Evolutionary conservation across 306 rosid genomes (phyloP).

Genomic region (Astragalus glycyphyllos): DNA sequence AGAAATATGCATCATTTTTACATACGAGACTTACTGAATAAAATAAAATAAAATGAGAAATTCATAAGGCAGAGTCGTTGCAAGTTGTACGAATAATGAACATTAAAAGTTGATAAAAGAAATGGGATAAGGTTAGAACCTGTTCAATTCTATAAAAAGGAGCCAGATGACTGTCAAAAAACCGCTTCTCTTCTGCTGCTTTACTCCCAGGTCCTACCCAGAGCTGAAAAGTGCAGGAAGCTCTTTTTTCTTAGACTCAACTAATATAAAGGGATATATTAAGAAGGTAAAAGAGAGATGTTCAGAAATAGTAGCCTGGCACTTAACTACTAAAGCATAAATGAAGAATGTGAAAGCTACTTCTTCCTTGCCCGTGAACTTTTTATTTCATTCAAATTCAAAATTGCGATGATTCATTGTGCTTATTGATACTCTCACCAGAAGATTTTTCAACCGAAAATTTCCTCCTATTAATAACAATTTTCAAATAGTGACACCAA

Average conservation of each 20-base stretch:
- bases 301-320: constrained; percentile 22
- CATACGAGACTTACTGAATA: constrained; percentile 21
- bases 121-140: constrained; percentile 52
- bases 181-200: constrained; percentile 90
- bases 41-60: constrained; percentile 35
- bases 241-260: constrained; percentile 37
- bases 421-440: constrained; percentile 31
- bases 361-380: constrained; percentile 23
- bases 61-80: constrained; percentile 22
- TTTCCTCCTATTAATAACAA: constrained; percentile 10
- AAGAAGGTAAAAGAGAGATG: constrained; percentile 15
- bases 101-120: constrained; percentile 30
- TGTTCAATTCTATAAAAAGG: constrained; percentile 99
- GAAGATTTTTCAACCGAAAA: constrained; percentile 7
- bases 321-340: constrained; percentile 37
- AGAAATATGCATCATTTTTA: constrained; percentile 17
- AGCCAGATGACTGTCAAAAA: constrained; percentile 88
- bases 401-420: constrained; percentile 27
- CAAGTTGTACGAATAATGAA: constrained; percentile 22
- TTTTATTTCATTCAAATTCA: constrained; percentile 24
- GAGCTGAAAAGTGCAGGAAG: constrained; percentile 66
- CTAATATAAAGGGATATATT: constrained; percentile 19
- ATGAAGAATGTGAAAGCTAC: constrained; percentile 15
- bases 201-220: constrained; percentile 99
- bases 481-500: constrained; percentile 17